phyloP scores from a whole-genome alignment of 108 stramenopile species.

The Cyclostephanos invisitatus region DNA sequence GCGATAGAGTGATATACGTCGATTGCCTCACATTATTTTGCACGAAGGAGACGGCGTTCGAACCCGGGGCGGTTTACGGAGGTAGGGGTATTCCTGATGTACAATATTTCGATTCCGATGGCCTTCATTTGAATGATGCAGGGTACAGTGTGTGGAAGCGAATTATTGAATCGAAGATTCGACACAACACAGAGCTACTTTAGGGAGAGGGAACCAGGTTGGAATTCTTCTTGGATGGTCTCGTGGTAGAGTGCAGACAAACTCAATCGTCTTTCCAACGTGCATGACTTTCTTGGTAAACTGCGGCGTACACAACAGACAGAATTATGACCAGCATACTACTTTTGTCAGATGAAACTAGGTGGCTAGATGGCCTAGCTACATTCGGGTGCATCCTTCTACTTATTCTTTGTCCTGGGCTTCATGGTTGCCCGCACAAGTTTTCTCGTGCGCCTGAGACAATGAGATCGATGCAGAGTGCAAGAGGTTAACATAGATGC shows the following conservation, averaged over 20 bases:
- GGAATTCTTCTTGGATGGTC: not conserved
- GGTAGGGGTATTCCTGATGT: conserved; percentile 62
- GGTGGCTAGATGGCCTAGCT: too few species aligned
- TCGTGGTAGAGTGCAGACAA: not conserved
- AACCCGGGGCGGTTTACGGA: conserved; percentile 60
- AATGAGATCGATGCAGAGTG: too few species aligned
- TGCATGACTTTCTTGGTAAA: not conserved
- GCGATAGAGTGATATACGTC: conserved; percentile 45
- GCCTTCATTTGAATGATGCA: conserved; percentile 65
- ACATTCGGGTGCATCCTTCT: too few species aligned
- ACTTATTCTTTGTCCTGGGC: too few species aligned
- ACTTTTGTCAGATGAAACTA: too few species aligned
- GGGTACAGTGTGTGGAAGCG: conserved; percentile 74
- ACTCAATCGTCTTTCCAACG: not conserved
- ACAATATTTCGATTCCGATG: conserved; percentile 63
- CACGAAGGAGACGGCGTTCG: conserved; percentile 41
- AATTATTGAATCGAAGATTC: conserved; percentile 10
- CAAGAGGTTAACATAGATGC: too few species aligned
- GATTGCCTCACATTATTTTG: conserved; percentile 81
- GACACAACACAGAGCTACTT: not conserved
- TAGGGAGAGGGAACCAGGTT: not conserved
- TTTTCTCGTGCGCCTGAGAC: too few species aligned
- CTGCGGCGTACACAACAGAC: too few species aligned
- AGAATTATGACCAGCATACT: too few species aligned
- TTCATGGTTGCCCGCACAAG: too few species aligned